Conservation (phyloP, 495 filamentous ascomycete genomes). For the Cercophora samala region DNA sequence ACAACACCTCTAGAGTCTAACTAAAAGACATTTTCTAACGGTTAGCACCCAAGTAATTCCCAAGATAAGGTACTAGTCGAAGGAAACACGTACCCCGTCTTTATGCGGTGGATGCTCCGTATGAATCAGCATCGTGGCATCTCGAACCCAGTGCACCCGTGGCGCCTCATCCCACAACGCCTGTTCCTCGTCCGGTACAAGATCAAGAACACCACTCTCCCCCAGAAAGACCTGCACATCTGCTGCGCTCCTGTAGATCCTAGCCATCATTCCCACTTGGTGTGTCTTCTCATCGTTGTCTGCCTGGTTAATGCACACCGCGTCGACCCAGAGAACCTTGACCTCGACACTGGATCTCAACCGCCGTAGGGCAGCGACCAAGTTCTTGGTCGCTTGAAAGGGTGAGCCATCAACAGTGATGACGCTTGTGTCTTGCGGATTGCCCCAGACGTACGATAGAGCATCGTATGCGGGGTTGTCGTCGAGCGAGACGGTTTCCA, state of each 20-base stretch:
- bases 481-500: conserved; percentile 7
- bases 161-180: background rate
- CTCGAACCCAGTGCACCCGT: background rate
- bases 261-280: background rate
- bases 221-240: background rate
- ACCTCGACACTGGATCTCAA: background rate
- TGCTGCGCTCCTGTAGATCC: background rate
- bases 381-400: background rate
- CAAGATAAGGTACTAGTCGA: no score
- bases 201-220: background rate
- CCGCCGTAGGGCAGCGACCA: background rate
- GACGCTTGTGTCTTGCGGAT: background rate
- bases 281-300: background rate
- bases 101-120: background rate
- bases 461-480: conserved; percentile 24
- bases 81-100: background rate
- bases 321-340: background rate
- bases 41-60: no score
- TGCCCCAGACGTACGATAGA: conserved; percentile 36
- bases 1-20: background rate
- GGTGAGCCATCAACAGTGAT: background rate
- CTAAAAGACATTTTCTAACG: background rate
- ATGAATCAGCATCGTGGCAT: background rate
- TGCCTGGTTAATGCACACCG: background rate
- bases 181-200: background rate